These are phyloP conservation scores for Serpula lacrymans DNA, from an alignment of 768 basidiomycete genomes.

Conservation along the genomic window DNA sequence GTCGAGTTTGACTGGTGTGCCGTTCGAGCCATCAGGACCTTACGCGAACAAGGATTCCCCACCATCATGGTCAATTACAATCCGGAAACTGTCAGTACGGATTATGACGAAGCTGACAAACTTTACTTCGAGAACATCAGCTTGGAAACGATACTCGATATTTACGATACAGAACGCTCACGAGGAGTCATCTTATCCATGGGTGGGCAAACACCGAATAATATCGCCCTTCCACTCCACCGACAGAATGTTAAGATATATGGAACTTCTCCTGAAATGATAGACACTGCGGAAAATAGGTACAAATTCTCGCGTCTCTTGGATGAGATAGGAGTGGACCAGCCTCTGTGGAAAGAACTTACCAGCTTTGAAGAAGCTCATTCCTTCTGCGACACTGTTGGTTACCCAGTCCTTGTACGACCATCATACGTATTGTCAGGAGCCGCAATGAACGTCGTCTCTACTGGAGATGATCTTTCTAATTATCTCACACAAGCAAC, in stretches of 20 bases:
- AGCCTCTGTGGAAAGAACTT: constrained; percentile 96
- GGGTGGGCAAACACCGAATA: constrained; percentile 99
- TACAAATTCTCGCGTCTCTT: constrained; percentile 99
- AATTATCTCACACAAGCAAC: constrained; percentile 94
- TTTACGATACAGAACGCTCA: constrained; percentile 88
- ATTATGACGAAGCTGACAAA: constrained; percentile 98
- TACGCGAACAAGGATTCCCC: constrained; percentile 90
- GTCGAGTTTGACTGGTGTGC: constrained; percentile 99
- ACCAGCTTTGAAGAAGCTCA: constrained; percentile 87
- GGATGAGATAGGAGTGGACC: constrained; percentile 98
- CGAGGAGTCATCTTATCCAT: constrained; percentile 94
- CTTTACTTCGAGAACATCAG: constrained; percentile 99
- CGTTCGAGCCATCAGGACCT: constrained; percentile 92
- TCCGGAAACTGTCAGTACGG: constrained; percentile 98
- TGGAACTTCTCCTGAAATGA: constrained; percentile 99
- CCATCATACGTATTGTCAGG: constrained; percentile 99
- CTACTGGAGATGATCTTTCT: constrained; percentile 83
- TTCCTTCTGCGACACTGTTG: constrained; percentile 88
- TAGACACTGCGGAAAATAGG: constrained; percentile 97
- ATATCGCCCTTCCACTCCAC: constrained; percentile 92
- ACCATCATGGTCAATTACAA: constrained; percentile 99
- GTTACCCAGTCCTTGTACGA: constrained; percentile 93
- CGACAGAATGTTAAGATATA: constrained; percentile 98
- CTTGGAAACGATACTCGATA: constrained; percentile 93
- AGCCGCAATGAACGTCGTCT: constrained; percentile 99